Evolutionary conservation across 768 basidiomycete species (phyloP).

Genomic region (Termitomyces heimii): DNA sequence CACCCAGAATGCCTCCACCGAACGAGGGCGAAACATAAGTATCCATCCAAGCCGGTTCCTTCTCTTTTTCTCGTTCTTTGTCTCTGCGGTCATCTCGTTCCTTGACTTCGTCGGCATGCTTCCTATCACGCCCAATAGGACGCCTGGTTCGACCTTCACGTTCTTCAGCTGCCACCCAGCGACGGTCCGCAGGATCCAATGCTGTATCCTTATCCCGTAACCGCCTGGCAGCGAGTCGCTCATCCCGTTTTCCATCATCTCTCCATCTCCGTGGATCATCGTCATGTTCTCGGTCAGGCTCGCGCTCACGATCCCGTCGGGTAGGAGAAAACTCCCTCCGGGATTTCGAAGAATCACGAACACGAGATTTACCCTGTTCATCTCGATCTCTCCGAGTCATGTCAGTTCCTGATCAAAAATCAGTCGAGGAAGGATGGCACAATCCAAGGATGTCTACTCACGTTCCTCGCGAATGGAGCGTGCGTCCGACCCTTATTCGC

Average conservation of each 20-base stretch:
- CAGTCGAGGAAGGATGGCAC: not conserved
- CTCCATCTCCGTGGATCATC: constrained; percentile 76
- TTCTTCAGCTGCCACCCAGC: constrained; percentile 62
- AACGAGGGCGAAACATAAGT: constrained; percentile 66
- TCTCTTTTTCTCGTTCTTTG: constrained; percentile 64
- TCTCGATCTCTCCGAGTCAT: constrained; percentile 55
- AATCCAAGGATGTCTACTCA: constrained; percentile 25
- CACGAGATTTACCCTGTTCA: constrained; percentile 56
- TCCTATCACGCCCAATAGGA: constrained; percentile 51
- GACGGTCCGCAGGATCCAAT: constrained; percentile 46
- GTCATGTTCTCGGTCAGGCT: constrained; percentile 38
- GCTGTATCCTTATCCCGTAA: constrained; percentile 36
- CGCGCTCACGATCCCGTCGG: constrained; percentile 42
- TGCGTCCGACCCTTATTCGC: constrained; percentile 37
- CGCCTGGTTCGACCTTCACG: constrained; percentile 63
- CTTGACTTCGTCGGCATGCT: constrained; percentile 38
- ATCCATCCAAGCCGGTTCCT: constrained; percentile 93
- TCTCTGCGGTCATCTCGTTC: constrained; percentile 34
- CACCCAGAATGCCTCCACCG: constrained; percentile 58
- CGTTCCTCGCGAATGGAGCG: constrained; percentile 58
- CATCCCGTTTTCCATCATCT: constrained; percentile 79
- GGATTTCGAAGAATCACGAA: constrained; percentile 55
- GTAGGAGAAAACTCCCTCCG: constrained; percentile 53
- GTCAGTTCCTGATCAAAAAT: constrained; percentile 39
- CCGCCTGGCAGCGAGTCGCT: constrained; percentile 60